A percentile compares a stretch with the other conserved stretches of the same genome.
phyloP scores from a whole-genome alignment of 352 stramenopile genomes.

The Phytophthora cactorum region DNA sequence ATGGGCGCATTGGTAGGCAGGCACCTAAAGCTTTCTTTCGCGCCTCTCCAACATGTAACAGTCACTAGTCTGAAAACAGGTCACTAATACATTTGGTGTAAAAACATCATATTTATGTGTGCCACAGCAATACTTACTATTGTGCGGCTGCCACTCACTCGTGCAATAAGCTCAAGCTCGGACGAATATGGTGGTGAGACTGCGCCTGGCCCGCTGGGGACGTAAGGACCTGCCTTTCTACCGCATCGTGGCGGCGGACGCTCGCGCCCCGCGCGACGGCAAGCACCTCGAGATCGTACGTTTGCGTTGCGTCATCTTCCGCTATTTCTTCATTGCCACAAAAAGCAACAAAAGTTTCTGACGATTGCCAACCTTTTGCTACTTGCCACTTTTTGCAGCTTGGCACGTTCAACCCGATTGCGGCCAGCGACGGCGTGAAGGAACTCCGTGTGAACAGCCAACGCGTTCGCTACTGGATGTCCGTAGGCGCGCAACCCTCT shows the following conservation, averaged over 20 bases:
- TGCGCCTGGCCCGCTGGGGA: conserved; percentile 85
- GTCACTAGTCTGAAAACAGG: conserved; percentile 4
- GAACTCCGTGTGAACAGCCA: conserved; percentile 89
- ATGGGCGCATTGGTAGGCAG: neutral
- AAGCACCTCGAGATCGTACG: conserved; percentile 89
- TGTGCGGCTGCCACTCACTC: conserved; percentile 23
- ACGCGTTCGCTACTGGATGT: conserved; percentile 89
- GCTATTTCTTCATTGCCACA: neutral
- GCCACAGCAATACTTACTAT: neutral
- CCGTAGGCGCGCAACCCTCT: conserved; percentile 85
- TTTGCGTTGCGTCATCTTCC: conserved; percentile 1
- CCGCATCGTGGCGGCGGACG: conserved; percentile 87
- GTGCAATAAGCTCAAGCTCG: conserved; percentile 16
- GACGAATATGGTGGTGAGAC: conserved; percentile 82
- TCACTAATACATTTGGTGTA: conserved; percentile 1
- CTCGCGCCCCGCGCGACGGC: conserved; percentile 81
- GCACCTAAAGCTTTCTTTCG: conserved; percentile 3
- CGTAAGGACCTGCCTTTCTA: conserved; percentile 91
- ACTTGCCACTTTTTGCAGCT: conserved; percentile 46
- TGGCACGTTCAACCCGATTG: conserved; percentile 89
- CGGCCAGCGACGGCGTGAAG: conserved; percentile 83
- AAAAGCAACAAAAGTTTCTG: conserved; percentile 10
- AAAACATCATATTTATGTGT: neutral
- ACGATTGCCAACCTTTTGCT: conserved; percentile 5
- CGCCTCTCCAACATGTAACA: neutral